Evolutionary conservation across 1,284 basidiomycete genomes (phyloP).

Genomic region (Volvariella surrecta): DNA sequence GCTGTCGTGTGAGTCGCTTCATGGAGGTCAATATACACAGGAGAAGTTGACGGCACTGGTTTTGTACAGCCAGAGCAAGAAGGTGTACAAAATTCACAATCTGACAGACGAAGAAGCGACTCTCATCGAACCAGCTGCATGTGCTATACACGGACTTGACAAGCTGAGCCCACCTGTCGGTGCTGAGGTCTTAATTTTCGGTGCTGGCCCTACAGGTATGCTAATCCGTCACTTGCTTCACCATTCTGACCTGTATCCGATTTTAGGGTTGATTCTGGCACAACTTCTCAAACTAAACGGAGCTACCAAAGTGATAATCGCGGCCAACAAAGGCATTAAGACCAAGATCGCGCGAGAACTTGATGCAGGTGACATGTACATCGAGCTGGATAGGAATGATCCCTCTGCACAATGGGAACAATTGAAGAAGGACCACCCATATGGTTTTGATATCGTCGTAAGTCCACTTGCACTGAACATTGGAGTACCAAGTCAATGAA

Average conservation of each 20-base stretch:
- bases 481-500: neutral
- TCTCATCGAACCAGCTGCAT: slow-evolving; percentile 82
- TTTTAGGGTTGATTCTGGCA: slow-evolving; percentile 69
- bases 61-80: slow-evolving; percentile 44
- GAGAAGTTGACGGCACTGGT: slow-evolving; percentile 1
- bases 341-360: slow-evolving; percentile 74
- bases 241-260: slow-evolving; percentile 3
- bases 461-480: slow-evolving; percentile 12
- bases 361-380: slow-evolving; percentile 71
- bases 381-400: slow-evolving; percentile 72
- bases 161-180: slow-evolving; percentile 74
- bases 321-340: slow-evolving; percentile 83
- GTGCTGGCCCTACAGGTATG: slow-evolving; percentile 57
- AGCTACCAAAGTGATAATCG: slow-evolving; percentile 66
- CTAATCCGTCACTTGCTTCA: slow-evolving; percentile 1
- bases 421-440: slow-evolving; percentile 71
- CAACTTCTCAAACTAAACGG: slow-evolving; percentile 83
- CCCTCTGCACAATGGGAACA: slow-evolving; percentile 75
- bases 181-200: slow-evolving; percentile 69
- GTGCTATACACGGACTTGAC: slow-evolving; percentile 84
- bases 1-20: slow-evolving; percentile 54
- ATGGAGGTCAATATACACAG: neutral
- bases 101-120: slow-evolving; percentile 84
- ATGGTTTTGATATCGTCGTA: slow-evolving; percentile 83
- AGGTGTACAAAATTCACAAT: slow-evolving; percentile 80